Evolutionary conservation across 1,139 yeast species (phyloP), one percentile per base, ranked within the genome.

Genomic region (Yarrowia galli): DNA sequence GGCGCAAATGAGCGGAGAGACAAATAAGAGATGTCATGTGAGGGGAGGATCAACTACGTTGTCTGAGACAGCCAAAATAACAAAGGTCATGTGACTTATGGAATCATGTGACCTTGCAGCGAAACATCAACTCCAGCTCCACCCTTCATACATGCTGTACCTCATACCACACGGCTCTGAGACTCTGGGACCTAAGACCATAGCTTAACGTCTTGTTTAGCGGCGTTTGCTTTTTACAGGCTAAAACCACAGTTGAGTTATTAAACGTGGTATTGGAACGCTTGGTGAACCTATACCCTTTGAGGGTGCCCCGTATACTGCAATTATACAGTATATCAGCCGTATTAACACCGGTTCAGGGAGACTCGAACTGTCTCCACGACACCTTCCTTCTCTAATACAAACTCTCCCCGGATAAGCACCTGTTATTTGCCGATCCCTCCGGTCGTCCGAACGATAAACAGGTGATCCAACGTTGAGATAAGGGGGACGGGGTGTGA

Each of bases 371-470:
- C 32, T 28, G 32, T 28, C 10, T 28, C 32, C 9, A 10, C 32
- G 9, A 6, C 32, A 25, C 28, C 32, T 6, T 28, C 32, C 51
- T 46, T 25, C 23, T 5, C n/a, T n/a, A n/a, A 20, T 49, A 16
- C 36, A 18, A 48, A 16, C 38, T 48, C 40, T 15, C 38, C 58
- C 42, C 42, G 22, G 42, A 51, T 51, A 20, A 25, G 58, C 58
- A 15, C 15, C 9, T 18, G 18, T 25, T 48, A 8, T 3, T 3
- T 35, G 58, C 28, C 28, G 42, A 51, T 51, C 58, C 22, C 18
- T 51, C 58, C 58, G 58, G 58, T 20, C 28, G 58, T 51, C 58
- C 58, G 58, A 51, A 16, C 42, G 42, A 51, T 51, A 51, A 51
- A 35, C 58, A 32, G 56, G 53, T 32, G 54, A 49, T 46, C 35